phyloP scores from a whole-genome alignment of 2,329 filamentous ascomycete species.

The Monilinia laxa region DNA sequence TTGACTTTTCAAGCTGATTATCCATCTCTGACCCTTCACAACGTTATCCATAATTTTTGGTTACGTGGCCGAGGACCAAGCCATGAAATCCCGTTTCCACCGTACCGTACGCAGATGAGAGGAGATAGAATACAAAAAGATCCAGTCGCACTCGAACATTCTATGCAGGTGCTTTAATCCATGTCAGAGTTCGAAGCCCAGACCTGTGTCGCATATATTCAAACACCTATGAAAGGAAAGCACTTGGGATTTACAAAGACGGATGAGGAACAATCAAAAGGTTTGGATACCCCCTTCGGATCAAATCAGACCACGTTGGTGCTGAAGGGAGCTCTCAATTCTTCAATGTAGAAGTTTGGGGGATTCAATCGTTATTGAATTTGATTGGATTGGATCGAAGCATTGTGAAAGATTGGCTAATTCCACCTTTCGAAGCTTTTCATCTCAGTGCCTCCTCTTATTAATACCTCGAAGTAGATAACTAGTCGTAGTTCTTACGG shows the following conservation, averaged over 20 bases:
- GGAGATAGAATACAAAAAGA: not conserved
- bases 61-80: not conserved
- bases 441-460: not conserved
- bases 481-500: too few relatives aligned
- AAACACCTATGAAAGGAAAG: not conserved
- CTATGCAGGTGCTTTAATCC: conserved; percentile 8
- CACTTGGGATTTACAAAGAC: not conserved
- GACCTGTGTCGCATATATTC: not conserved
- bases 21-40: not conserved
- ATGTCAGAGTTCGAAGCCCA: conserved; percentile 4
- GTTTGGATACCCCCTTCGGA: not conserved
- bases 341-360: not conserved
- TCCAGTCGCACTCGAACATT: not conserved
- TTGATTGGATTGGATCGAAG: not conserved
- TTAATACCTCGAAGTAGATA: too few relatives aligned
- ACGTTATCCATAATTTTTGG: not conserved
- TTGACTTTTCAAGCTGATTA: not conserved
- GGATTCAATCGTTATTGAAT: not conserved
- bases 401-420: not conserved
- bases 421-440: not conserved
- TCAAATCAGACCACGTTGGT: not conserved
- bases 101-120: not conserved
- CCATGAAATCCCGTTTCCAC: not conserved
- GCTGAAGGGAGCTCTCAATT: not conserved
- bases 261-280: not conserved